Base-by-base conservation (phyloP, 148 eudicot species). In the Cornus suecica region DNA sequence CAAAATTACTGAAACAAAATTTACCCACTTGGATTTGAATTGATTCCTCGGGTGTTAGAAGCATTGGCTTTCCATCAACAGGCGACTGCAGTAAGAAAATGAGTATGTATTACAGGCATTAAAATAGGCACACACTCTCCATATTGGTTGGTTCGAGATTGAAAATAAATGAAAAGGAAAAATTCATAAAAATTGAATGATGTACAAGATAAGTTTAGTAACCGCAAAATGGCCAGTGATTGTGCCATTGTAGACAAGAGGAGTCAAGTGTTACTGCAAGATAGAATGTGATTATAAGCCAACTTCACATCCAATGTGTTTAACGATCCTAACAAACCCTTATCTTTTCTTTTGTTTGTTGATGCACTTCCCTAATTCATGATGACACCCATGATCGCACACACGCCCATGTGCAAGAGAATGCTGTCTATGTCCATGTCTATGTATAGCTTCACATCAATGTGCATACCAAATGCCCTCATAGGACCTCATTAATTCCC, bases 41-140 rank as follows among this genome's bases (percentile, higher is more conserved):
- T 42, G 97, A 90, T 74, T 94, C 97, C 72, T 94, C 97, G 14
- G 97, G 98, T 69, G 93, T 94, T 70, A 94, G 87, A 65, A 91
- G 88, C 98, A 93, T 94, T 37, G 94, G 93, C 81, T 87, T 91
- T 80, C 98, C 94, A 84, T 94, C 97, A 63, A 90, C 90, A 37
- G 96, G 98, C 15, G 98, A 92, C 98, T 93, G 86, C 82, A 81
- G 72, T 45, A 77, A 70, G 11, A 60, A 77, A 74, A 30, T 73
- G 70, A 67, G 45, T 28, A 22, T 60, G 52, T 64, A 70, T 70
- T 61, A 77, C 29, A 20, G 42, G 77, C 66, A 45, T 28, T 8
- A n/a, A 48, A 65, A 45, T 45, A 22, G 42, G 1, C 13, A 45
- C 22, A 70, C 77, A 74, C 34, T 73, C 68, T 29, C 25, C 56